These are phyloP conservation scores for Citrus glauca DNA, from an alignment of 345 rosid genomes.

Conservation along the genomic window DNA sequence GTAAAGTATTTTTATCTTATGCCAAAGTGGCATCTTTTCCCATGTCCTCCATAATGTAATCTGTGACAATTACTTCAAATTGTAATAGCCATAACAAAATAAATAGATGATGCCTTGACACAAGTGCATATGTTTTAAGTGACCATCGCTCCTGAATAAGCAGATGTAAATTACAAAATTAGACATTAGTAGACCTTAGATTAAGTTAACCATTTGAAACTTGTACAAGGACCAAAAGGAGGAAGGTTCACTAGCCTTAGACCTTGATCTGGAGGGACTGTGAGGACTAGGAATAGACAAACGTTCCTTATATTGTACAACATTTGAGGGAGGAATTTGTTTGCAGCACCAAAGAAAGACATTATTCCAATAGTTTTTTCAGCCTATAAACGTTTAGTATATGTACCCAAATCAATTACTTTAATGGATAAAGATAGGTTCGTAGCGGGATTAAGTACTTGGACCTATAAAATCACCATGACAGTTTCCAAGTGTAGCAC, in stretches of 20 bases:
- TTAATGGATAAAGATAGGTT: neutral
- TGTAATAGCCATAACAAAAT: neutral
- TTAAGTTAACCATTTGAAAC: neutral
- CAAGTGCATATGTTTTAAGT: neutral
- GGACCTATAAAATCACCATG: neutral
- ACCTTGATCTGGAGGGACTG: neutral
- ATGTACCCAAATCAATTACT: neutral
- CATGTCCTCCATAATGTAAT: constrained; percentile 74
- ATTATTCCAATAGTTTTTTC: neutral
- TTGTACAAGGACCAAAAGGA: neutral
- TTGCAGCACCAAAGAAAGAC: neutral
- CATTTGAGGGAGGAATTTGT: neutral
- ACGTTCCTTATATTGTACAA: neutral
- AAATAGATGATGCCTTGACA: neutral
- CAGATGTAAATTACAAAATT: neutral
- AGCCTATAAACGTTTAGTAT: neutral
- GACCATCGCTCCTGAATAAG: neutral
- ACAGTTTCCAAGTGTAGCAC: neutral
- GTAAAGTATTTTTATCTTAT: constrained; percentile 65
- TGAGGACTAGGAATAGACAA: neutral
- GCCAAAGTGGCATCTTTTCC: constrained; percentile 91
- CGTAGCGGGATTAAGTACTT: neutral
- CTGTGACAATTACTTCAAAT: constrained; percentile 38
- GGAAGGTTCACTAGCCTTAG: neutral
- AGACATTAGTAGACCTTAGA: neutral